Base-by-base conservation (phyloP, 306 rosid species). In the Albizia julibrissin region DNA sequence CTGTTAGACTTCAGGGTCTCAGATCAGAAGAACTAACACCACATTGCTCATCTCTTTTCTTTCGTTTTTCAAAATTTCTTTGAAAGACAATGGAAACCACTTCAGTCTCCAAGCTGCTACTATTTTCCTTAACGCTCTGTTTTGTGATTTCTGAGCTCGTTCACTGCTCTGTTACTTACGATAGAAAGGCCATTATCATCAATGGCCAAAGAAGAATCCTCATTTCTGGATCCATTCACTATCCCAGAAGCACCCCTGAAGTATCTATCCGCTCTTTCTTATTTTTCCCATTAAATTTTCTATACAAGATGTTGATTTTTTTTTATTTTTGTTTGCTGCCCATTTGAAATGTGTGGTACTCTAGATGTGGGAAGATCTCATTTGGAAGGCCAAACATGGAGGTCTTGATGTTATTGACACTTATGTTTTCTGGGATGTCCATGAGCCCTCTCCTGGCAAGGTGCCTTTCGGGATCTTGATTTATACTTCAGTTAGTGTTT, bases 311-410 rank as follows among this genome's bases (percentile, higher is more conserved):
- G 27, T 2, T 64, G 69, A 64, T 84, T 54, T 58, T 15, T 65
- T 3, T 40, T 46, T 46, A 78, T 52, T 24, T 15, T 66, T 3
- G 34, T 47, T 47, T 21, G 40, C 26, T 8, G 27, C 74, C 72
- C 81, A 33, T 78, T 79, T 82, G 78, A 85, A 88, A 84, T 86
- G 87, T 81, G 87, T 75, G 89, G 50, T 86, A 47, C n/a, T 88
- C 62, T 59, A 95, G 99, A 93, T 93, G 99, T 95, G 99, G 99
- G 99, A 92, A 80, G 98, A 91, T 87, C 97, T 95, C 44, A 86
- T 95, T 81, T 89, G 68, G 87, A 95, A 93, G 73, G 99, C 96
- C 13, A 95, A 93, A 91, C 86, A 87, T 84, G 99, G 99, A 76
- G 99, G 98, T 27, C 81, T 95, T 34, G 98, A 95, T 88, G 94